Percentiles rank a stretch among this genome's conserved stretches.
Evolutionary conservation across 2,329 filamentous ascomycete species (phyloP).

Genomic region (Ambrosiella beaveri): DNA sequence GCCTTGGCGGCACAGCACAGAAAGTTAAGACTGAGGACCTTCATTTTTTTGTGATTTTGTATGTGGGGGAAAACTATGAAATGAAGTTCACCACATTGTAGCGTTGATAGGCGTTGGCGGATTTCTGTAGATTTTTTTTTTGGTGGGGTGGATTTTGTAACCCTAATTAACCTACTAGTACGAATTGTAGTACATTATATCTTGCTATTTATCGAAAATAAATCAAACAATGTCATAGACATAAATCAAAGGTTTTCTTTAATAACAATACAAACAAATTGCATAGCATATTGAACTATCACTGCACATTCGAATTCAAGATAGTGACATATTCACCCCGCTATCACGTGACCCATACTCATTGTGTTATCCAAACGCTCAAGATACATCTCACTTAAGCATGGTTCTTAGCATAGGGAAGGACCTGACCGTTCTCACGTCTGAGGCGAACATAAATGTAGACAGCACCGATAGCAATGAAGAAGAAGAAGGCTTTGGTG

Average conservation of each 20-base stretch:
- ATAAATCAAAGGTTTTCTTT: not conserved
- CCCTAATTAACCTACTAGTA: not conserved
- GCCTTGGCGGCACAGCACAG: constrained; percentile 88
- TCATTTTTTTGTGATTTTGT: constrained; percentile 41
- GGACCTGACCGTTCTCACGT: constrained; percentile 3
- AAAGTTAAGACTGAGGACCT: constrained; percentile 90
- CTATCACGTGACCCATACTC: constrained; percentile 6
- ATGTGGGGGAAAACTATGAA: not conserved
- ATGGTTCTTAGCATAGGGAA: constrained; percentile 5
- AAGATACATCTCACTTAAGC: constrained; percentile 1
- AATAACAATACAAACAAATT: not conserved
- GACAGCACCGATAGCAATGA: constrained; percentile 10
- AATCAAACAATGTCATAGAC: too few species aligned
- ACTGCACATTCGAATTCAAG: not conserved
- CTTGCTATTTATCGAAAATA: too few species aligned
- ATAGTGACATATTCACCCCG: constrained; percentile 1
- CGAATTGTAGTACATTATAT: too few species aligned
- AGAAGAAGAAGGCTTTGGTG: constrained; percentile 11
- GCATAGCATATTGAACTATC: not conserved
- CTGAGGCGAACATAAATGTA: constrained; percentile 10
- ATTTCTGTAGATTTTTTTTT: constrained; percentile 8
- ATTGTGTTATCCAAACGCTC: not conserved
- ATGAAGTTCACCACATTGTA: not conserved
- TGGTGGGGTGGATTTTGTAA: not conserved
- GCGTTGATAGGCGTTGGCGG: not conserved